Conservation (phyloP, 768 basidiomycete genomes). For the Tricholoma bakamatsutake region DNA sequence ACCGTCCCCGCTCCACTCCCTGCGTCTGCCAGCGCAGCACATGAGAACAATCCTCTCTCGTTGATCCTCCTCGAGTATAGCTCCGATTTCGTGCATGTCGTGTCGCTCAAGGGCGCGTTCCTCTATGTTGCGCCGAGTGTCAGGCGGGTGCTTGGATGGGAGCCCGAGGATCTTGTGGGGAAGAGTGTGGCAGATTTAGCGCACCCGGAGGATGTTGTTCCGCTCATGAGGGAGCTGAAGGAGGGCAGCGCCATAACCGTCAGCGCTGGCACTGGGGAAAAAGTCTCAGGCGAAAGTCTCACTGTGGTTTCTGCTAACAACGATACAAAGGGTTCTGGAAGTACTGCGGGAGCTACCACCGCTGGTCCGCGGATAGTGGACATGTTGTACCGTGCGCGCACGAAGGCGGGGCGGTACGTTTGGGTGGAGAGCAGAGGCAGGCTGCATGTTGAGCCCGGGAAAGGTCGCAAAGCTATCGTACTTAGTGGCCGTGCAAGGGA, state of each 20-base stretch:
- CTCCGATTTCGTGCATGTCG: conserved; percentile 84
- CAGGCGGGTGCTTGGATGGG: conserved; percentile 75
- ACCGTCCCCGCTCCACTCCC: conserved; percentile 26
- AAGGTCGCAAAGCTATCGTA: conserved; percentile 91
- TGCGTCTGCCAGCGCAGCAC: conserved; percentile 8
- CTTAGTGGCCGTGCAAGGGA: conserved; percentile 73
- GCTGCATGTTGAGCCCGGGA: conserved; percentile 87
- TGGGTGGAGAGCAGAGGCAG: conserved; percentile 93
- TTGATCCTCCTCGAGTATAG: conserved; percentile 53
- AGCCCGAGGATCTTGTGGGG: conserved; percentile 78
- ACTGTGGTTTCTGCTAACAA: background rate
- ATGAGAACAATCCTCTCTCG: conserved; percentile 45
- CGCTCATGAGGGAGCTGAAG: conserved; percentile 88
- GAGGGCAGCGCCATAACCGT: conserved; percentile 41
- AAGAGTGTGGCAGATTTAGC: conserved; percentile 75
- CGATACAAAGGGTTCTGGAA: background rate
- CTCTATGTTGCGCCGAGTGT: conserved; percentile 89
- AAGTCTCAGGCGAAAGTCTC: background rate
- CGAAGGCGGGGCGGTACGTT: conserved; percentile 60
- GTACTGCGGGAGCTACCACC: conserved; percentile 3
- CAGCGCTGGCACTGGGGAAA: background rate
- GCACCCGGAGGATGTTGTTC: conserved; percentile 86
- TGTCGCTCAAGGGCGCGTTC: conserved; percentile 89
- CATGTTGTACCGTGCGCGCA: conserved; percentile 77
- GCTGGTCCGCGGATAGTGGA: conserved; percentile 57